A percentile compares a stretch with the other conserved stretches of the same genome.
Evolutionary conservation across 2,329 filamentous ascomycete species (phyloP).

Genomic region (Aspergillus jensenii): DNA sequence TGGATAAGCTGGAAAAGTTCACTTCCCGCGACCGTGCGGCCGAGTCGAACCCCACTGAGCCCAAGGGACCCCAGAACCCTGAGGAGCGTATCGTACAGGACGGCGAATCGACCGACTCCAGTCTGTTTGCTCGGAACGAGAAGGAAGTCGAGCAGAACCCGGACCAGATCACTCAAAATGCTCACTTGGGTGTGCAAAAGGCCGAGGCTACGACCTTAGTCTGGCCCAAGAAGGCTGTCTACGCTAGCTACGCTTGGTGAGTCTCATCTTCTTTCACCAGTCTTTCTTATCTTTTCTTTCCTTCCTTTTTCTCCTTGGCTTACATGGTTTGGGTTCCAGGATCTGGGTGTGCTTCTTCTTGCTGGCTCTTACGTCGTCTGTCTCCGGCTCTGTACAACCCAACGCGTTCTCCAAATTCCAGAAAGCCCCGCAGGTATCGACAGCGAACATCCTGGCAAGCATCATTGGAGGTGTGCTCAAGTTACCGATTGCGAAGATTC

Average conservation of each 20-base stretch:
- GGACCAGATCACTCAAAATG: constrained; percentile 26
- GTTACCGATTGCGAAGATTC: constrained; percentile 61
- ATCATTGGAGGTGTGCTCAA: constrained; percentile 60
- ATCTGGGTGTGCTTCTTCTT: constrained; percentile 51
- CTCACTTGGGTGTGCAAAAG: constrained; percentile 46
- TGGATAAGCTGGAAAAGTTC: constrained; percentile 6
- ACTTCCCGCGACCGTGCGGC: neutral
- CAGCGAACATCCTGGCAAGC: constrained; percentile 55
- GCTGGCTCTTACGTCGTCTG: constrained; percentile 40
- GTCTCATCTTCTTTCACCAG: neutral
- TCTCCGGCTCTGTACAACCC: constrained; percentile 45
- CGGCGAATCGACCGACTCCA: constrained; percentile 22
- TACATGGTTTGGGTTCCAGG: constrained; percentile 23
- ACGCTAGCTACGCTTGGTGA: constrained; percentile 35
- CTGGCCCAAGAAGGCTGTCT: constrained; percentile 44
- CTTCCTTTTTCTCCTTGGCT: neutral
- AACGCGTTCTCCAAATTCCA: constrained; percentile 55
- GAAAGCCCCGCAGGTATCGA: constrained; percentile 51
- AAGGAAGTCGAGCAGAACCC: constrained; percentile 27
- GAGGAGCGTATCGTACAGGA: constrained; percentile 8
- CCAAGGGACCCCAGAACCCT: neutral
- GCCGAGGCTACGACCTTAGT: constrained; percentile 48
- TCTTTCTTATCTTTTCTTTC: too few relatives aligned
- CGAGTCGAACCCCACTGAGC: neutral
- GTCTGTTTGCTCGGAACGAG: constrained; percentile 28